Evolutionary conservation across 225 moss, liverwort and hornwort genomes (phyloP).

Genomic region (Physcomitrium patens): DNA sequence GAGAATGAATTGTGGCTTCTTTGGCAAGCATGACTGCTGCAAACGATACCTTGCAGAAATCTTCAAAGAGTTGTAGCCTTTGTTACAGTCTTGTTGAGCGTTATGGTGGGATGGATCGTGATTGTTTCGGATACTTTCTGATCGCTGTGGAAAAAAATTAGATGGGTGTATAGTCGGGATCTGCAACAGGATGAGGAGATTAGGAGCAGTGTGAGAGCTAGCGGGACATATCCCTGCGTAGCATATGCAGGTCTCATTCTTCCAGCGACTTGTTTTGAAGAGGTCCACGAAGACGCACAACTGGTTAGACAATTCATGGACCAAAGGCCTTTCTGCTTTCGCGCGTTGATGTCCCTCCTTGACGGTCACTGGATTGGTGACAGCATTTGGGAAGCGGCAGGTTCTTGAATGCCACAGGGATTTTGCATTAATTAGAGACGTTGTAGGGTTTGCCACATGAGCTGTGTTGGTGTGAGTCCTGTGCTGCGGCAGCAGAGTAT

Average conservation of each 20-base stretch:
- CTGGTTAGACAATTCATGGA: conserved; percentile 56
- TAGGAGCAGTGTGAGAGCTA: no score
- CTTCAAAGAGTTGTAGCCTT: no score
- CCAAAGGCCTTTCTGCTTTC: conserved; percentile 46
- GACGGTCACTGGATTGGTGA: conserved; percentile 46
- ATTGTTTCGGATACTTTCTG: no score
- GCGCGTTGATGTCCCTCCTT: conserved; percentile 47
- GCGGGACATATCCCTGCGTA: conserved; percentile 8
- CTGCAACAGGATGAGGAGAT: no score
- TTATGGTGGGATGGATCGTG: no score
- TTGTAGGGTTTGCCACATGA: conserved; percentile 48
- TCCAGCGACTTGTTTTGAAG: conserved; percentile 40
- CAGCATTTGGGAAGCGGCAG: conserved; percentile 27
- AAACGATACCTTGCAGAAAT: no score
- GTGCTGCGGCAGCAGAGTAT: conserved; percentile 34
- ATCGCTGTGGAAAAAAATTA: no score
- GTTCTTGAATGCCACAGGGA: conserved; percentile 39
- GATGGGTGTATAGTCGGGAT: no score
- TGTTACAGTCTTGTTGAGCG: no score
- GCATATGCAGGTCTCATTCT: conserved; percentile 49
- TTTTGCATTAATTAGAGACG: conserved; percentile 36
- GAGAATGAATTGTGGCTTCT: no score
- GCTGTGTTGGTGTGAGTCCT: conserved; percentile 42
- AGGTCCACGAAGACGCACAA: conserved; percentile 46
- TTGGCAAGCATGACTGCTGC: no score